These are phyloP conservation scores for Asterophora lycoperdoides DNA, from an alignment of 768 basidiomycete species.

Conservation along the genomic window DNA sequence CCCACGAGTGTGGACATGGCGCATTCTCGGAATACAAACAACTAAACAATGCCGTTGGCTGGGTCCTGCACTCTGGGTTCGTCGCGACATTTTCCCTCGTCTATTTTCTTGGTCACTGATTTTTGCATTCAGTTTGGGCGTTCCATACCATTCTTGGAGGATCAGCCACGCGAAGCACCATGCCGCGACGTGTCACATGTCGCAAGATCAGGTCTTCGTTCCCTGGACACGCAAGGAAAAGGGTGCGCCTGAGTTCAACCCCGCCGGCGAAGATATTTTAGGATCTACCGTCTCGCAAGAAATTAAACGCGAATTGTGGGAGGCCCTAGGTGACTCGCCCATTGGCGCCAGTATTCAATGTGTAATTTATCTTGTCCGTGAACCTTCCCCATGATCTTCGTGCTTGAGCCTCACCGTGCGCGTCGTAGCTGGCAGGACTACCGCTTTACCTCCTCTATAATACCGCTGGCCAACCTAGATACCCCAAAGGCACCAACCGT, in stretches of 20 bases:
- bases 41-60: conserved; percentile 78
- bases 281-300: conserved; percentile 51
- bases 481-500: conserved; percentile 68
- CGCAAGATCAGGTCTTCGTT: conserved; percentile 81
- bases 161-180: conserved; percentile 83
- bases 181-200: conserved; percentile 76
- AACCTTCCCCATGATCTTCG: not conserved
- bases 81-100: conserved; percentile 15
- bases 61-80: conserved; percentile 74
- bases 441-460: conserved; percentile 67
- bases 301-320: conserved; percentile 54
- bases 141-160: conserved; percentile 89
- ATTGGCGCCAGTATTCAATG: conserved; percentile 43
- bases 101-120: not conserved
- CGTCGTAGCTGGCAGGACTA: conserved; percentile 57
- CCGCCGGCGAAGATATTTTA: conserved; percentile 47
- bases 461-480: conserved; percentile 67
- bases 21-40: conserved; percentile 77
- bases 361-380: conserved; percentile 45
- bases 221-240: conserved; percentile 64
- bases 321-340: conserved; percentile 77
- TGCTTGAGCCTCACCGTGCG: not conserved
- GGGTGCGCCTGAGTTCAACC: conserved; percentile 50
- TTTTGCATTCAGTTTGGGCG: conserved; percentile 50
- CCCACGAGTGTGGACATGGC: conserved; percentile 84